Base-by-base conservation (phyloP, 176 grass and related monocot species). In the Musa itinerans region DNA sequence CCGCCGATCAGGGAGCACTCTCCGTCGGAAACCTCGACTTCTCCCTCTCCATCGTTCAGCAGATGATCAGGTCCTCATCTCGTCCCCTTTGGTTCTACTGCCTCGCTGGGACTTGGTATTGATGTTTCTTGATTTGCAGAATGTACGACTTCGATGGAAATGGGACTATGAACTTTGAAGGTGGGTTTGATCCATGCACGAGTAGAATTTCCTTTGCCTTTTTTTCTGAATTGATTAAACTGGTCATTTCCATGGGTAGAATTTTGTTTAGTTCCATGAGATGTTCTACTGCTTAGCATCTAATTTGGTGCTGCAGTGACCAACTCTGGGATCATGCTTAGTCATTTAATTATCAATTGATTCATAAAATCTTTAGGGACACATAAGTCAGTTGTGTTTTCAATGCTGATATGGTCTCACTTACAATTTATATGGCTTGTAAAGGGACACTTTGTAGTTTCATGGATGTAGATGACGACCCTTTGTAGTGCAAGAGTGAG, bases 141-240 rank as follows among this genome's bases (percentile, higher is more conserved):
- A 96, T 96, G 88, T 85, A 96, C 72, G 92, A 91, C 76, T 96
- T 96, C 34, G 92, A 96, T 85, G 23, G 73, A 62, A 96, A 91
- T 68, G 92, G 92, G 49, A 89, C 88, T 67, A 96, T 96, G 92
- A 89, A 67, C 69, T 96, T 96, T 77, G 77, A 91, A 87, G 88
- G 86, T 91, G n/a, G 20, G 67, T 77, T 26, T 19, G 65, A 29
- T 78, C 13, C n/a, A 5, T 19, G 9, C 3, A 49, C n/a, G 23
- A 50, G 11, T 34, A 43, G 4, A 43, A 6, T 43, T 43, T 43
- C 34, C 34, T 43, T 43, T 5, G 34, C 34, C 34, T 43, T 43
- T 43, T 43, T 43, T 43, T 43, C 3, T 43, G 34, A 43, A 43
- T 43, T 43, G 4, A 43, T 43, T 43, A 43, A 43, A 43, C 0